Evolutionary conservation across 768 basidiomycete genomes (phyloP).

Genomic region (Dacryopinax primogenitus): DNA sequence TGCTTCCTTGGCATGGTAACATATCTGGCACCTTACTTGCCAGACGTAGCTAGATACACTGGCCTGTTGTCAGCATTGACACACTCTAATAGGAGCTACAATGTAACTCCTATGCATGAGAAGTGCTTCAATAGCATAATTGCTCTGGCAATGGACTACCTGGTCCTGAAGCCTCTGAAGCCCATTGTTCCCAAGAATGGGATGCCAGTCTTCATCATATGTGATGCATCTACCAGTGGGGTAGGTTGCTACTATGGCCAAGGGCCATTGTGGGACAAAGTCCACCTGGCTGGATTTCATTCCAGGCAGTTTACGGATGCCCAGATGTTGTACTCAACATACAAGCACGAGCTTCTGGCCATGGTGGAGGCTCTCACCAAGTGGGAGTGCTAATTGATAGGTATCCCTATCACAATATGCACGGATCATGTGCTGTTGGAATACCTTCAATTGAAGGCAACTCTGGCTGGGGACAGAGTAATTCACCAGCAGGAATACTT

Average conservation of each 20-base stretch:
- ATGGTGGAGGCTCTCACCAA: slow-evolving; percentile 9
- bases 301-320: slow-evolving; percentile 17
- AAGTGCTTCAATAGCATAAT: background rate
- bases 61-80: background rate
- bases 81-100: background rate
- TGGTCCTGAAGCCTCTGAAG: background rate
- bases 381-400: background rate
- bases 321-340: slow-evolving; percentile 14
- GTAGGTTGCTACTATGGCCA: background rate
- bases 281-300: slow-evolving; percentile 15
- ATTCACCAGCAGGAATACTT: background rate
- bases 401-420: background rate
- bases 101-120: background rate
- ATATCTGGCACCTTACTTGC: background rate
- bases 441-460: background rate
- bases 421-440: background rate
- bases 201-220: background rate
- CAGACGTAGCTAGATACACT: background rate
- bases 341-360: slow-evolving; percentile 13
- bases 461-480: background rate
- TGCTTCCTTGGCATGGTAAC: background rate
- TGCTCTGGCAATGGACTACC: background rate
- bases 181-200: background rate
- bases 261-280: background rate
- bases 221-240: background rate